phyloP scores from a whole-genome alignment of 441 rosid genomes.

The Macaranga tanarius region DNA sequence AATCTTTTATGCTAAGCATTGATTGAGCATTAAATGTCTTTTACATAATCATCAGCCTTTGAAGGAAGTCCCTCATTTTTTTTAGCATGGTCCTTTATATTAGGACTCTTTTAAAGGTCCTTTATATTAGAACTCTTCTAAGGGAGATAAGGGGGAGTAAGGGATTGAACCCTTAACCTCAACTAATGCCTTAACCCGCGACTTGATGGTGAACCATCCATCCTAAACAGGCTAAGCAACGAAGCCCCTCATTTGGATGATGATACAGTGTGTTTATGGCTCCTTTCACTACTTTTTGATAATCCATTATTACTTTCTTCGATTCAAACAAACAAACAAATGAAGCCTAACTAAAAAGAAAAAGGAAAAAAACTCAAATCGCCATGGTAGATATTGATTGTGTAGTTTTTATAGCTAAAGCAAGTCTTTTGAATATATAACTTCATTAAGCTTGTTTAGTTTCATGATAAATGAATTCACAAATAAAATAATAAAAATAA shows the following conservation, averaged over 20 bases:
- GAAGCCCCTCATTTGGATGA: slow-evolving; percentile 86
- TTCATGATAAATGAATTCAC: slow-evolving; percentile 22
- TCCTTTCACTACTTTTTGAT: slow-evolving; percentile 81
- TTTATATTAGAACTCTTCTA: no score
- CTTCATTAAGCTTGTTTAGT: slow-evolving; percentile 71
- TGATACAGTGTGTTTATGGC: slow-evolving; percentile 96
- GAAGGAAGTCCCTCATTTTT: no score
- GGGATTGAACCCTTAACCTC: no score
- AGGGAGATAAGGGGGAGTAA: no score
- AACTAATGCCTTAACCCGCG: no score
- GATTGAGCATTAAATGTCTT: slow-evolving; percentile 82
- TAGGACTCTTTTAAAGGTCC: no score
- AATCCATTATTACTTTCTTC: slow-evolving; percentile 48
- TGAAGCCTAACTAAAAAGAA: no score
- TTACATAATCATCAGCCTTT: slow-evolving; percentile 93
- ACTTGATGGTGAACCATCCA: no score
- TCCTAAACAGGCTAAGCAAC: no score
- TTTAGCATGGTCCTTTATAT: no score
- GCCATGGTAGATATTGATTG: slow-evolving; percentile 61
- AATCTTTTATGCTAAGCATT: slow-evolving; percentile 89
- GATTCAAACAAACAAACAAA: not conserved
- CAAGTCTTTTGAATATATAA: slow-evolving; percentile 45
- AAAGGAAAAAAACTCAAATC: slow-evolving; percentile 36
- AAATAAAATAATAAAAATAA: no score
- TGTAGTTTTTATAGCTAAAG: slow-evolving; percentile 32